Evolutionary conservation across 1,284 basidiomycete species (phyloP), one percentile per base, ranked within the genome.

Genomic region (Phellinidium pouzarii): DNA sequence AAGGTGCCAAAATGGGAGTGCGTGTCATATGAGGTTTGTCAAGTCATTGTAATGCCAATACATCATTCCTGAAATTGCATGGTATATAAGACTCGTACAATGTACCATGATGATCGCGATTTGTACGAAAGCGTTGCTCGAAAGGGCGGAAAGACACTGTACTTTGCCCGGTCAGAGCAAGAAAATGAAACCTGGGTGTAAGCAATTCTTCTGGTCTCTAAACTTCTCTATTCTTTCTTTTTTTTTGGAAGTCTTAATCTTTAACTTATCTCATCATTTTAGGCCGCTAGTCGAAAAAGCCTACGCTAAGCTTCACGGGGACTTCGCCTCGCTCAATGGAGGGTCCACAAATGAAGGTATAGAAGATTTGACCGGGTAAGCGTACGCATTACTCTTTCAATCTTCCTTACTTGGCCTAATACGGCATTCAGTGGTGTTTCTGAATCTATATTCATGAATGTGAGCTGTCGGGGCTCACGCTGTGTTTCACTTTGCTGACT

Each of bases 281-380:
- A 61, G 60, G 17, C 74, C 77, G 2, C 62, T 79, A 11, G 68
- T 78, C 17, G 78, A 79, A 60, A 79, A 80, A 60, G 78, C 78
- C 2, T 80, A 72, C 57, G 78, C 78, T 0, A 78, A 78, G 59
- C 59, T 78, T 2, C 73, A 77, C 58, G 76, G 76, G 1, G 71
- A 74, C 57, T 78, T 74, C 59, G 60, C 64, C 3, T 63, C 72
- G 1, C 55, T 78, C 17, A 53, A 59, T 8, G 71, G 71, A 4
- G 77, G 77, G 1, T 66, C 61, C 44, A 62, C 67, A 12, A 64
- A 65, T 22, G 73, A 78, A 54, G 75, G 69, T 0, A 66, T 77
- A 2, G 76, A 78, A 58, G 75, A 76, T 61, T 61, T 79, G 40
- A 77, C 75, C 11, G 75, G 76, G 75, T 74, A 48, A 17, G 40